These are phyloP conservation scores for Brassica napus DNA, from an alignment of 345 rosid species.

Conservation along the genomic window DNA sequence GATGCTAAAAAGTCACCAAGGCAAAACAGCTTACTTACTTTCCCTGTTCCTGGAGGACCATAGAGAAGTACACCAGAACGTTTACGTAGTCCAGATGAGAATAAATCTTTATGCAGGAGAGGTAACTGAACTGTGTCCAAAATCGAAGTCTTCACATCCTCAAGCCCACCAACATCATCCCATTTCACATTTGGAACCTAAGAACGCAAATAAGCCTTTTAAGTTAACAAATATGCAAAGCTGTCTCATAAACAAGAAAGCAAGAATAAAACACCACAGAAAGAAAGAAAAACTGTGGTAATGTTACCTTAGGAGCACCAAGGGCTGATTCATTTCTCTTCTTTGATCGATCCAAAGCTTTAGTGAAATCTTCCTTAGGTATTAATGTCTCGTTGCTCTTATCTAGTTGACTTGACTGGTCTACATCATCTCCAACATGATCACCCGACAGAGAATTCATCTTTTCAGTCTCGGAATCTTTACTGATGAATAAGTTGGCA, in stretches of 20 bases:
- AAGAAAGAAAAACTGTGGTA: background rate
- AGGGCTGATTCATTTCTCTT: slow-evolving; percentile 90
- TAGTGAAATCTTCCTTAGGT: slow-evolving; percentile 56
- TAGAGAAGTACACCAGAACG: slow-evolving; percentile 97
- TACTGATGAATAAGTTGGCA: slow-evolving; percentile 56
- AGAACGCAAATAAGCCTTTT: slow-evolving; percentile 3
- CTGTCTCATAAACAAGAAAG: background rate
- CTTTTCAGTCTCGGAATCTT: slow-evolving; percentile 43
- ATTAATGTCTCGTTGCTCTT: slow-evolving; percentile 35
- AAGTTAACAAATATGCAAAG: background rate
- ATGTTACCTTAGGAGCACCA: slow-evolving; percentile 89
- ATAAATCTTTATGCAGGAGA: slow-evolving; percentile 87
- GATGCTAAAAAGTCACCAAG: no score
- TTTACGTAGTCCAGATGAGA: slow-evolving; percentile 93
- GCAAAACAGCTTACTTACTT: slow-evolving; percentile 60
- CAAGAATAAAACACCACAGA: slow-evolving; percentile 5
- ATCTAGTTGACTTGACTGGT: slow-evolving; percentile 38
- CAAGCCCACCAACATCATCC: slow-evolving; percentile 99
- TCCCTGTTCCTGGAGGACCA: slow-evolving; percentile 99
- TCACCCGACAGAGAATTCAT: slow-evolving; percentile 38
- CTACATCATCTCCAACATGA: slow-evolving; percentile 39
- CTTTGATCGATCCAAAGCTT: slow-evolving; percentile 84
- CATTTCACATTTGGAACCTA: slow-evolving; percentile 95
- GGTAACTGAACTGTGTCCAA: slow-evolving; percentile 97
- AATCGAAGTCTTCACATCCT: slow-evolving; percentile 91